A percentile compares a stretch with the other conserved stretches of the same genome.
phyloP scores from a whole-genome alignment of 352 stramenopile species.

The Phytophthora uliginosa region DNA sequence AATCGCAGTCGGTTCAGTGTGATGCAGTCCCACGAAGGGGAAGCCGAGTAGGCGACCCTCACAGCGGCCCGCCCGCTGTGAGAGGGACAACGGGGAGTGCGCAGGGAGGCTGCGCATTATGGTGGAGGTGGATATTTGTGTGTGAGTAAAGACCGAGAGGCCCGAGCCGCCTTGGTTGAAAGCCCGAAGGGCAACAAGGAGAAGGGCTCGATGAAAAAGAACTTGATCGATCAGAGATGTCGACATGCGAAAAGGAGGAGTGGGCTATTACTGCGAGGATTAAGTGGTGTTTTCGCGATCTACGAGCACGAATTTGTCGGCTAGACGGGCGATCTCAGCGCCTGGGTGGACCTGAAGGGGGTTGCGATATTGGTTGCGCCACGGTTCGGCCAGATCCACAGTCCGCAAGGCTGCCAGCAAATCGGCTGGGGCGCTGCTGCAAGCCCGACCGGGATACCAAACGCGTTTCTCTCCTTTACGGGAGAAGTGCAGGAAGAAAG shows the following conservation, averaged over 20 bases:
- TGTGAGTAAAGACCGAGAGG: neutral
- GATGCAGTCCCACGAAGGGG: too few relatives aligned
- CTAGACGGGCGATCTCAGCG: neutral
- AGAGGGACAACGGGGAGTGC: too few relatives aligned
- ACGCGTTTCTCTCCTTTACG: neutral
- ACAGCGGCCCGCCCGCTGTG: too few relatives aligned
- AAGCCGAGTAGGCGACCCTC: too few relatives aligned
- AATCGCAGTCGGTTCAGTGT: too few relatives aligned
- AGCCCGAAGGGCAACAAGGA: neutral
- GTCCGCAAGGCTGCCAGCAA: neutral
- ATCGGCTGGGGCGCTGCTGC: neutral
- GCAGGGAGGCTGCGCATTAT: neutral
- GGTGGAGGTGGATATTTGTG: neutral
- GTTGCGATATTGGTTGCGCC: slow-evolving; percentile 10
- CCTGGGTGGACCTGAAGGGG: neutral
- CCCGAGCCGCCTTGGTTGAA: neutral
- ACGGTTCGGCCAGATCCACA: neutral
- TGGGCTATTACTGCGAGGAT: neutral
- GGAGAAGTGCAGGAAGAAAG: neutral
- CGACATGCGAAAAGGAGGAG: neutral
- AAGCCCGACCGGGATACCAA: neutral
- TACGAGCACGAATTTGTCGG: neutral
- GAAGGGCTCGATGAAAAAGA: neutral
- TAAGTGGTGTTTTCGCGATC: too few relatives aligned
- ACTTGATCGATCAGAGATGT: neutral